A percentile compares a stretch with the other conserved stretches of the same genome.
Evolutionary conservation across 345 rosid genomes (phyloP).

Genomic region (Arabidopsis suecica): DNA sequence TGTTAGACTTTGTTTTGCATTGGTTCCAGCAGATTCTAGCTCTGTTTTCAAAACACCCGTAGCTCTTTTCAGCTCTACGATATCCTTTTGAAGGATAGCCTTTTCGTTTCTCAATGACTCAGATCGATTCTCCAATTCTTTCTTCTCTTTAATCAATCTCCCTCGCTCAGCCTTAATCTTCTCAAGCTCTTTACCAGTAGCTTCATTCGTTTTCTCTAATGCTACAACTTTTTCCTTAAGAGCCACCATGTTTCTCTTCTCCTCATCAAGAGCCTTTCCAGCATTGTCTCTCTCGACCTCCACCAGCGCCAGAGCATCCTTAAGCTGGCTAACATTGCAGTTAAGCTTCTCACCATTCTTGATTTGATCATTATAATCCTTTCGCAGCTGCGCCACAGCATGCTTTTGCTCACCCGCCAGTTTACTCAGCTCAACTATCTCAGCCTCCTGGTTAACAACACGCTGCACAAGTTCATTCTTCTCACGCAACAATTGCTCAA

Average conservation of each 20-base stretch:
- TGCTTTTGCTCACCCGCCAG: constrained; percentile 52
- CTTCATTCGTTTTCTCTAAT: constrained; percentile 52
- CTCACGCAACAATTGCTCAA: constrained; percentile 48
- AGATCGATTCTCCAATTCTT: constrained; percentile 48
- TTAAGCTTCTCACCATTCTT: constrained; percentile 52
- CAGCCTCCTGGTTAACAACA: constrained; percentile 49
- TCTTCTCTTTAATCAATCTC: constrained; percentile 50
- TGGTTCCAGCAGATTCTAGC: constrained; percentile 49
- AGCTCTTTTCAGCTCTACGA: constrained; percentile 50
- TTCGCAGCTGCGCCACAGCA: constrained; percentile 48
- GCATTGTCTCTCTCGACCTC: constrained; percentile 55
- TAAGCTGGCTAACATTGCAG: constrained; percentile 43
- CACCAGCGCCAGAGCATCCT: constrained; percentile 46
- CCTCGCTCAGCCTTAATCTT: constrained; percentile 51
- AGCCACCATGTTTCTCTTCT: constrained; percentile 47
- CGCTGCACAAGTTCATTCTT: constrained; percentile 57
- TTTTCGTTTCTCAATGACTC: constrained; percentile 54
- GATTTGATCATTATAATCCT: constrained; percentile 44
- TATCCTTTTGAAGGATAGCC: constrained; percentile 49
- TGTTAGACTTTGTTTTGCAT: constrained; percentile 50
- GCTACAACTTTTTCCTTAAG: constrained; percentile 50
- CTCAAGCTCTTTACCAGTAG: constrained; percentile 47
- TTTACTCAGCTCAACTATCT: constrained; percentile 51
- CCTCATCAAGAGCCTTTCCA: constrained; percentile 52
- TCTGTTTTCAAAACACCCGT: constrained; percentile 52